Evolutionary conservation across 73 alveolate species (phyloP), one percentile per base, ranked within the genome.

Genomic region (Paramecium tetraurelia): DNA sequence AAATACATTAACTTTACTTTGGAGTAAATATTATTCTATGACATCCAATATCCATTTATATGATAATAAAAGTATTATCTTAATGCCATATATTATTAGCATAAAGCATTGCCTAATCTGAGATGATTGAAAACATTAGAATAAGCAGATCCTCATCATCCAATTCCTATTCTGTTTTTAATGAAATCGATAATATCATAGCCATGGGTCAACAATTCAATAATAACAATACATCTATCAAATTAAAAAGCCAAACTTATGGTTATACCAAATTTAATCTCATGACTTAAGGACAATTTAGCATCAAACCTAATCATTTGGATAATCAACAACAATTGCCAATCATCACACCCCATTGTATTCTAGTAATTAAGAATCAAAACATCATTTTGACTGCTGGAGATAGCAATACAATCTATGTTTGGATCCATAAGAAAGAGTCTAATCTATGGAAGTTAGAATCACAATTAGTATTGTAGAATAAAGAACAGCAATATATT

Each of bases 31-130:
- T 77, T 77, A 38, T 77, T 41, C 41, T 1, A 38, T 77, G 57
- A 70, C 86, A 33, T 31, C 33, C 2, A 70, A 70, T 70, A 33
- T 70, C n/a, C 77, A 59, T 59, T 59, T 59, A 18, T 59, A 24
- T 59, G 77, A 59, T 59, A 11, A 22, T 24, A 59, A 20, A 59
- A 59, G 46, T 59, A 59, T 29, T 27, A 1, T 38, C 41, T 31
- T 48, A 48, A 48, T 48, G 2, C 7, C 24, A 6, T 41, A 77
- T 41, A 35, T 35, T 18, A 21, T 21, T 77, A 77, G 75, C 71
- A 41, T 27, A 77, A n/a, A 77, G 89, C 43, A 40, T 77, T 27
- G 89, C 71, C 8, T 58, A 77, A 77, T 77, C 89, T 1, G 89
- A 77, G 40, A 44, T 38, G 16, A 27, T 77, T 41, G 44, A 77